Evolutionary conservation across 495 filamentous ascomycete species (phyloP).

Genomic region (Penicillium chermesinum): DNA sequence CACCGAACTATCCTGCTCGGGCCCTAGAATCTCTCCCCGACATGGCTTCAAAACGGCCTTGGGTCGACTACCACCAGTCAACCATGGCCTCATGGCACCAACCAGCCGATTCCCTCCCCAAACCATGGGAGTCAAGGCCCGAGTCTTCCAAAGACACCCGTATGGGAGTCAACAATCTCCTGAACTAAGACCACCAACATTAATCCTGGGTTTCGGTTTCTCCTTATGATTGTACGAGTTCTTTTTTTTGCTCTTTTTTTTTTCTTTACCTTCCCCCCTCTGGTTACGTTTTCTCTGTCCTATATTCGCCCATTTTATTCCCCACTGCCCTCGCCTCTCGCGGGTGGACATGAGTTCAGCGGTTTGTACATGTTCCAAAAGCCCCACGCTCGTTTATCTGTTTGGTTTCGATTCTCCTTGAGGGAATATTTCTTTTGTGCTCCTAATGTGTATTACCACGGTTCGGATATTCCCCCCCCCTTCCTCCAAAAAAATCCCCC

Average conservation of each 20-base stretch:
- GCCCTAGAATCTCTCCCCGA: slow-evolving; percentile 30
- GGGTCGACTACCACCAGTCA: slow-evolving; percentile 28
- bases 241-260: slow-evolving; percentile 3
- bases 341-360: slow-evolving; percentile 8
- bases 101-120: slow-evolving; percentile 14
- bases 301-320: slow-evolving; percentile 15
- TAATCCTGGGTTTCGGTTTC: not conserved
- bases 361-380: slow-evolving; percentile 32
- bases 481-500: slow-evolving; percentile 17
- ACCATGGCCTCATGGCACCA: slow-evolving; percentile 29
- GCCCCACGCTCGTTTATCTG: slow-evolving; percentile 13
- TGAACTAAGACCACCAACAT: slow-evolving; percentile 26
- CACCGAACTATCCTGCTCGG: slow-evolving; percentile 18
- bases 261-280: not conserved
- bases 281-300: slow-evolving; percentile 15
- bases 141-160: slow-evolving; percentile 39
- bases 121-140: slow-evolving; percentile 20
- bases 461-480: too few species aligned
- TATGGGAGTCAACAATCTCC: slow-evolving; percentile 38
- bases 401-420: slow-evolving; percentile 20
- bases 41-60: slow-evolving; percentile 27
- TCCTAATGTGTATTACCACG: slow-evolving; percentile 38
- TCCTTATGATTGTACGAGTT: slow-evolving; percentile 13
- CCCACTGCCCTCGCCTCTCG: slow-evolving; percentile 12
- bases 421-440: slow-evolving; percentile 28